Evolutionary conservation across 495 filamentous ascomycete genomes (phyloP), one percentile per base, ranked within the genome.

Genomic region (Penicillium argentinense): DNA sequence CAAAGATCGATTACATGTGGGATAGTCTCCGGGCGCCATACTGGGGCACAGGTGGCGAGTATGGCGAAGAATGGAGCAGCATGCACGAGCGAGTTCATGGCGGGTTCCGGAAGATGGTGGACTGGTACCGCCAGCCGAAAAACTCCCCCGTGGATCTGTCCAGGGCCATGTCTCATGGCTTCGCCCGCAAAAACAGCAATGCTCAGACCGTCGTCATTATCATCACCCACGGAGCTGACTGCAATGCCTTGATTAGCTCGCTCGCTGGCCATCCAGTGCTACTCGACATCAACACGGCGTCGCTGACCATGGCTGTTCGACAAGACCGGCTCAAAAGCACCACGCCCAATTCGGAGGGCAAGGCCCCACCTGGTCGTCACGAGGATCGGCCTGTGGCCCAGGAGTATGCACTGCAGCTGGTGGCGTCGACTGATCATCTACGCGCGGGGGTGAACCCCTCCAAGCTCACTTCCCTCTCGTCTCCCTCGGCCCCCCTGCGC

Each of bases 161-260:
- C 26, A 52, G 32, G 9, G 44, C 62, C 36, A 24, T 51, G 49
- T 56, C 54, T 9, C 70, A 78, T 45, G 69, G 77, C 4, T 68
- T 73, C 11, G 73, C 13, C 6, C 34, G 79, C 9, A 70, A 77
- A 3, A 78, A 84, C 18, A 69, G 74, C 21, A 85, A 93, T 54
- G 69, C 77, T 4, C 88, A 97, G 55, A 78, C 87, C 0, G 82
- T 97, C 5, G 66, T 99, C n/a, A 77, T 99, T 22, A 67, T 99
- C 9, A 89, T 99, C 39, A 96, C 95, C 0, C 93, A 99, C 57
- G 92, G 92, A n/a, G 95, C 95, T 9, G 95, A 91, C 38, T 96
- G 93, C 67, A 99, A 99, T 68, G 95, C 93, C 0, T 67, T 99
- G 37, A 91, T 97, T 39, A 91, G 92, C 5, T 89, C 89, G 4